Percentiles rank a stretch among this genome's conserved stretches.
Evolutionary conservation across 306 rosid genomes (phyloP).

Genomic region (Glycyrrhiza uralensis): DNA sequence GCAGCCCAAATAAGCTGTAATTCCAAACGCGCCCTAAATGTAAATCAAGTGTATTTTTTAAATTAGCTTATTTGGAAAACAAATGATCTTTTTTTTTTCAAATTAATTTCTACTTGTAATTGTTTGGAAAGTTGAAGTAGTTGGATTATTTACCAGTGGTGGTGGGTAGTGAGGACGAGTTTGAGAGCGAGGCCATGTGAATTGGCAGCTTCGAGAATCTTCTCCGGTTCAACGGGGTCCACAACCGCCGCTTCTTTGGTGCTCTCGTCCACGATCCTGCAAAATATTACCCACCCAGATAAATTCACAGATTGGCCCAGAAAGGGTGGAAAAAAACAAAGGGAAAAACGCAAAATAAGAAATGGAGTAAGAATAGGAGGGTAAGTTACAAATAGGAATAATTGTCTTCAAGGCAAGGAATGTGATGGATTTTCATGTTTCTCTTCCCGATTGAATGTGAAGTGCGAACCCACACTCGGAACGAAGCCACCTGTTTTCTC

Average conservation of each 20-base stretch:
- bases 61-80: not conserved
- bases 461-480: no score
- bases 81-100: no score
- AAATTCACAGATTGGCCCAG: constrained; percentile 15
- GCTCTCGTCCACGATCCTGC: constrained; percentile 72
- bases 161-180: constrained; percentile 94
- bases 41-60: not conserved
- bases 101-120: no score
- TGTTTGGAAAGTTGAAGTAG: not conserved
- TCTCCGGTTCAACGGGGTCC: constrained; percentile 89
- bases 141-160: constrained; percentile 58
- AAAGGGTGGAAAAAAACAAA: not conserved
- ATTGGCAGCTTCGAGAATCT: constrained; percentile 62
- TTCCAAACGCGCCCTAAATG: no score
- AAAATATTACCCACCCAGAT: not conserved
- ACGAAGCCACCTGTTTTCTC: no score
- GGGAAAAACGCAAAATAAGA: not conserved
- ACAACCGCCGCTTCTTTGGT: constrained; percentile 87
- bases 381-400: constrained; percentile 36
- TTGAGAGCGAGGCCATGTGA: constrained; percentile 61
- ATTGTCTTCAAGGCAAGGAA: constrained; percentile 39
- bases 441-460: constrained; percentile 16
- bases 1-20: no score
- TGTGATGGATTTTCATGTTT: constrained; percentile 32
- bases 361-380: not conserved